Evolutionary conservation across 1,284 basidiomycete species (phyloP), one percentile per base, ranked within the genome.

Genomic region (Cryptococcus maquisensis): DNA sequence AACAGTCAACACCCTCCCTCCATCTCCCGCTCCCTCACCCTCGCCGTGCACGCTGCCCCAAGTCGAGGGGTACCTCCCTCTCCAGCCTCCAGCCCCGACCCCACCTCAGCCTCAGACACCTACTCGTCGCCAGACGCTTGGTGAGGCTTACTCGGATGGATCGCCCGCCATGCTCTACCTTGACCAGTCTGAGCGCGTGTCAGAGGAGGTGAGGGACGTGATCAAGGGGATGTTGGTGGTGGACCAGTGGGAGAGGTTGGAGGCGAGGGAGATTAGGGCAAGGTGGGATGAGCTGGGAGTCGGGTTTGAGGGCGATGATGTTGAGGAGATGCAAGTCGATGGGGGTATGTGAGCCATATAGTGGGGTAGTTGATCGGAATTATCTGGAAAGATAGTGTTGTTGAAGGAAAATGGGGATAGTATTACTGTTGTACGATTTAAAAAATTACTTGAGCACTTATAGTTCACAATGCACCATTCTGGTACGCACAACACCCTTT

Each of bases 221-320:
- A 20, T 75, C 7, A 65, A 57, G 28, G 52, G 48, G 15, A 77
- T 75, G 73, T 52, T 75, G 24, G 59, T 64, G 38, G 61, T 65
- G 1, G 62, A 60, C 20, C 58, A 66, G 3, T 56, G 52, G 38
- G 48, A 47, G 20, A 61, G 75, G 39, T 66, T 67, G 28, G 67
- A 60, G 0, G 70, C 70, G 8, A 42, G 51, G 15, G 68, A 71
- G 21, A 52, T 75, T 16, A 57, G 66, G n/a, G 47, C 47, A 15
- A 49, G 51, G 48, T 72, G 72, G 72, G 64, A 58, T 36, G 55
- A 53, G 49, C 52, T 68, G 32, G 57, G 52, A 2, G 62, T 68
- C 3, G 65, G 63, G 28, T n/a, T 51, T 18, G 48, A 35, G 6
- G 54, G 49, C 16, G 26, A 21, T 4, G 43, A 46, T 23, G 36